Evolutionary conservation across 768 basidiomycete species (phyloP).

Genomic region (Mycena maculata): DNA sequence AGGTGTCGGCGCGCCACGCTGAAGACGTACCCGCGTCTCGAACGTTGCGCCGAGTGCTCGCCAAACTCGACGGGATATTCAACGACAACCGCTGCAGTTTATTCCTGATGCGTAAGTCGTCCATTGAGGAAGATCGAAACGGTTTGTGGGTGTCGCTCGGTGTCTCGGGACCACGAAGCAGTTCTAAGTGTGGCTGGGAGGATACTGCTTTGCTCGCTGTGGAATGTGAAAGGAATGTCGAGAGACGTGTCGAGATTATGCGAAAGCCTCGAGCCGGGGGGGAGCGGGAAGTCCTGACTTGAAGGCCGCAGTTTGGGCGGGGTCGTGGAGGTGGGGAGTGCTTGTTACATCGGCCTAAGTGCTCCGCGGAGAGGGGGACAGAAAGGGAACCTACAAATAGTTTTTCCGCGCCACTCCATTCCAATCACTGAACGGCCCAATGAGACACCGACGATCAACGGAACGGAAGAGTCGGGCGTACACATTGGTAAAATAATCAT

Average conservation of each 20-base stretch:
- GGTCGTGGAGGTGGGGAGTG: slow-evolving; percentile 8
- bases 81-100: slow-evolving; percentile 23
- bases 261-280: slow-evolving; percentile 23
- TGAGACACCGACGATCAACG: slow-evolving; percentile 29
- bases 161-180: slow-evolving; percentile 11
- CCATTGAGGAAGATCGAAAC: slow-evolving; percentile 31
- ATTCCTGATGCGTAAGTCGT: slow-evolving; percentile 23
- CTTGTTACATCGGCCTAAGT: slow-evolving; percentile 14
- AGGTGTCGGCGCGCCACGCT: slow-evolving; percentile 9
- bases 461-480: slow-evolving; percentile 43
- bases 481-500: slow-evolving; percentile 62
- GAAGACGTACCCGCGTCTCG: slow-evolving; percentile 10
- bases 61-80: slow-evolving; percentile 16
- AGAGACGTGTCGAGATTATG: slow-evolving; percentile 24
- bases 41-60: slow-evolving; percentile 1
- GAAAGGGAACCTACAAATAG: slow-evolving; percentile 26
- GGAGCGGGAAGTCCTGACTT: slow-evolving; percentile 32
- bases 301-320: slow-evolving; percentile 29
- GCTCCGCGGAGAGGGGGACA: slow-evolving; percentile 9
- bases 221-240: slow-evolving; percentile 30
- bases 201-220: slow-evolving; percentile 33
- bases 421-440: slow-evolving; percentile 53
- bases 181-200: slow-evolving; percentile 28
- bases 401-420: slow-evolving; percentile 43
- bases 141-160: slow-evolving; percentile 6